A percentile compares a stretch with the other conserved stretches of the same genome.
phyloP scores from a whole-genome alignment of 2,329 filamentous ascomycete species.

The Colletotrichum australisinense region DNA sequence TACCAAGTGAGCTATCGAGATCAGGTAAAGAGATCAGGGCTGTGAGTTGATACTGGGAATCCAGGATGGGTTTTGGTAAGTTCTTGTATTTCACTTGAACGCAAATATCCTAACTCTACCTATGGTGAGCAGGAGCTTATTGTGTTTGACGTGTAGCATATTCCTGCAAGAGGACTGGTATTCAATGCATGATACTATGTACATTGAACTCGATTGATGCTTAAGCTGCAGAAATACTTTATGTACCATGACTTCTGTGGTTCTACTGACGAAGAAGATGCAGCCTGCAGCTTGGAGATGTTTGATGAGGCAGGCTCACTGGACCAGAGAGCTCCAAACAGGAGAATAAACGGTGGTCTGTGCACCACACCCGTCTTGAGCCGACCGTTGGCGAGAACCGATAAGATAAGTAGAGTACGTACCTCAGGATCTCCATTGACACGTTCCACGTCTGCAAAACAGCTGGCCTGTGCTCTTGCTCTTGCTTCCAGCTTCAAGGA shows the following conservation, averaged over 20 bases:
- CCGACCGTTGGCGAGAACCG: not conserved
- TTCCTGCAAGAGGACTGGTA: not conserved
- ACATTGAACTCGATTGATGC: not conserved
- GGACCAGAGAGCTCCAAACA: not conserved
- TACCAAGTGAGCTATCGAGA: not conserved
- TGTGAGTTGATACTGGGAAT: not conserved
- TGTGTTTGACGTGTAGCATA: not conserved
- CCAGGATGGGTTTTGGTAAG: too few species aligned
- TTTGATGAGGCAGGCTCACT: not conserved
- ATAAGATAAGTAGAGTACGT: slow-evolving; percentile 33
- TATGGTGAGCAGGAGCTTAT: not conserved
- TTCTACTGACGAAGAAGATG: not conserved
- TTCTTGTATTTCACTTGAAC: not conserved
- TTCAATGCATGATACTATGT: too few species aligned
- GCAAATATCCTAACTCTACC: not conserved
- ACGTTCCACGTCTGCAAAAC: slow-evolving; percentile 28
- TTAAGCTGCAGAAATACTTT: not conserved
- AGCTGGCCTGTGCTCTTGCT: slow-evolving; percentile 28
- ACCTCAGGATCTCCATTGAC: not conserved
- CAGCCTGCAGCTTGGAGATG: not conserved
- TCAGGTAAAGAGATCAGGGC: not conserved
- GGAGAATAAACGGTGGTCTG: slow-evolving; percentile 6
- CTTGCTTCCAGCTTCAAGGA: slow-evolving; percentile 7
- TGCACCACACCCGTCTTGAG: not conserved
- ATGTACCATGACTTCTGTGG: not conserved